Percentiles rank a stretch among this genome's conserved stretches.
Conservation (phyloP, 2,329 filamentous ascomycete genomes). For the Cladophialophora carrionii region DNA sequence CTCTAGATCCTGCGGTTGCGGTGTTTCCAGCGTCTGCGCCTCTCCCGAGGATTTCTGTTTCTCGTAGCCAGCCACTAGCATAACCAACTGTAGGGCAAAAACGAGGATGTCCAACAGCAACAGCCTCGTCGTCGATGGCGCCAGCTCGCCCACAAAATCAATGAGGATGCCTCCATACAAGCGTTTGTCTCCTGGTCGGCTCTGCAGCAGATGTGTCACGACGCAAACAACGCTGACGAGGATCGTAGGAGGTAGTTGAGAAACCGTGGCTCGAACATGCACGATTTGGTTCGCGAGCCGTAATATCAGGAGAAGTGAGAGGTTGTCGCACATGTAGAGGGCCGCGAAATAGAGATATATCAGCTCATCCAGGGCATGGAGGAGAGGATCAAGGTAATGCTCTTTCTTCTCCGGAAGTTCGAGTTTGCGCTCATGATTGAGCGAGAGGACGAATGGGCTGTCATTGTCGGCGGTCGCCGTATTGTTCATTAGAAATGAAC, state of each 20-base stretch:
- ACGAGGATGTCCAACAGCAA: constrained; percentile 59
- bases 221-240: constrained; percentile 60
- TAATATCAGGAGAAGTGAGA: constrained; percentile 53
- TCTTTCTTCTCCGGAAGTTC: constrained; percentile 45
- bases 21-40: constrained; percentile 25
- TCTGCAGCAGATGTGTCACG: constrained; percentile 59
- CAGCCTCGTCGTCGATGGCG: constrained; percentile 59
- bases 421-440: constrained; percentile 22
- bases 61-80: constrained; percentile 60
- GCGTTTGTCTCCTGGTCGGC: constrained; percentile 53
- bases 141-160: constrained; percentile 66
- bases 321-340: constrained; percentile 67
- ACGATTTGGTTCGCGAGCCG: constrained; percentile 61
- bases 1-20: constrained; percentile 57
- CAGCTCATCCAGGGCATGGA: constrained; percentile 61
- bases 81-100: constrained; percentile 59
- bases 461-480: constrained; percentile 22
- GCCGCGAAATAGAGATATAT: constrained; percentile 65
- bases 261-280: constrained; percentile 62
- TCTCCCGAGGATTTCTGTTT: constrained; percentile 48
- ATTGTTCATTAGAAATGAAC: constrained; percentile 19
- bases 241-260: constrained; percentile 57
- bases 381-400: constrained; percentile 58
- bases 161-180: constrained; percentile 66
- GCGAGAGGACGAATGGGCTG: constrained; percentile 18